These are phyloP conservation scores for Penicillium turbatum DNA, from an alignment of 495 filamentous ascomycete species.

Conservation along the genomic window DNA sequence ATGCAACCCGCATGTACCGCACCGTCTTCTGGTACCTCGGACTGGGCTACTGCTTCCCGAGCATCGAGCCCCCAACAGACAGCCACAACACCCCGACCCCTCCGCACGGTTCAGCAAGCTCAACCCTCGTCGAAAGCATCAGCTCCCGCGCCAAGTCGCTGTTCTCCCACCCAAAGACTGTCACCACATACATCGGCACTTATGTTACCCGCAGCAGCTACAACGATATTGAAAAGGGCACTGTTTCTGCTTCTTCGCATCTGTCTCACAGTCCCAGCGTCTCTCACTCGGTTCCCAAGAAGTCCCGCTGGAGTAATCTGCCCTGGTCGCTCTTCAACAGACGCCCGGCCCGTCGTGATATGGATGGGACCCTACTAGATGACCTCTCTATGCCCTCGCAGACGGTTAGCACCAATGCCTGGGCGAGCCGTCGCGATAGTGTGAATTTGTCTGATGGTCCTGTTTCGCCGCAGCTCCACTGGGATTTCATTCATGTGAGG, in stretches of 20 bases:
- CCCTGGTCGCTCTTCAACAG: conserved; percentile 14
- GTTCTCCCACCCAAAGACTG: conserved; percentile 18
- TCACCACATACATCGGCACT: background rate
- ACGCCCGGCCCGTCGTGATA: background rate
- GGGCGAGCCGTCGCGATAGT: conserved; percentile 31
- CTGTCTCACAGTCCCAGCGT: background rate
- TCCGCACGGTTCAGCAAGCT: conserved; percentile 7
- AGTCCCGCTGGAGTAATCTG: conserved; percentile 14
- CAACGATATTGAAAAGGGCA: conserved; percentile 28
- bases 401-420: conserved; percentile 37
- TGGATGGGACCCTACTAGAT: conserved; percentile 14
- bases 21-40: conserved; percentile 30
- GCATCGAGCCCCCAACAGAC: conserved; percentile 10
- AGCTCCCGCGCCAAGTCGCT: conserved; percentile 26
- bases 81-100: conserved; percentile 1
- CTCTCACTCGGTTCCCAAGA: background rate
- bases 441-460: conserved; percentile 16
- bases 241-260: background rate
- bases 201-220: background rate
- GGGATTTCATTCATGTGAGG: conserved; percentile 35
- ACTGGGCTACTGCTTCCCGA: conserved; percentile 25
- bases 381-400: conserved; percentile 21
- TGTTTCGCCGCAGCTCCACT: background rate
- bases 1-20: conserved; percentile 71
- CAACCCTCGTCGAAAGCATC: conserved; percentile 21